Evolutionary conservation across 2,329 filamentous ascomycete genomes (phyloP), one percentile per base, ranked within the genome.

Genomic region (Fusarium veterinarium): DNA sequence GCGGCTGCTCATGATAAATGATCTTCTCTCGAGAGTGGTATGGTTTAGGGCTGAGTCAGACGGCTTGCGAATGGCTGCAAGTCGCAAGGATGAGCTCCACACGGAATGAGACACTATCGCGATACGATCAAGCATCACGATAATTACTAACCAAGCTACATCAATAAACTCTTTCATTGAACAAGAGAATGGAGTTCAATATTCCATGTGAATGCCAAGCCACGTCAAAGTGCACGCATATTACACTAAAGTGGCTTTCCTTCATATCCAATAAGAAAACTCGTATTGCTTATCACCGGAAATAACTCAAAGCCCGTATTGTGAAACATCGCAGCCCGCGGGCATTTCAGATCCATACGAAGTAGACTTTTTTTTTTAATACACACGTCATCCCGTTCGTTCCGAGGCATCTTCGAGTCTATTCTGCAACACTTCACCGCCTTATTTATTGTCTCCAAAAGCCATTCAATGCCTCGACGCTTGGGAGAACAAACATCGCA

Each of bases 361-460:
- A n/a, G n/a, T n/a, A 30, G 35, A 25, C 42, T 44, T 55, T 48
- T 30, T 48, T 30, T 44, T 20, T 13, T 25, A 25, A 0, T 23
- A 31, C 8, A 28, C 20, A 69, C 65, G 65, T 69, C 66, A 69
- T 69, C 16, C 38, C 67, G 58, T 14, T 6, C 11, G 13, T 53
- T 40, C 59, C 59, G 65, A 68, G 48, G 49, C 30, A 56, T 64
- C 49, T 23, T 69, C 30, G 30, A 35, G 31, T 28, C 23, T 61
- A 35, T 71, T 71, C 68, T 71, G 68, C 68, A 51, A 3, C 38
- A 55, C 6, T 59, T 67, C 68, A 71, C 68, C 68, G 68, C 68
- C 67, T 38, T 23, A 28, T 14, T 30, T 35, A 10, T 9, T 3
- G 16, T 59, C 28, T 17, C 33, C 45, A 52, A 65, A 65, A 52